Evolutionary conservation across 2,329 filamentous ascomycete genomes (phyloP).

Genomic region (Eutypella sp.): DNA sequence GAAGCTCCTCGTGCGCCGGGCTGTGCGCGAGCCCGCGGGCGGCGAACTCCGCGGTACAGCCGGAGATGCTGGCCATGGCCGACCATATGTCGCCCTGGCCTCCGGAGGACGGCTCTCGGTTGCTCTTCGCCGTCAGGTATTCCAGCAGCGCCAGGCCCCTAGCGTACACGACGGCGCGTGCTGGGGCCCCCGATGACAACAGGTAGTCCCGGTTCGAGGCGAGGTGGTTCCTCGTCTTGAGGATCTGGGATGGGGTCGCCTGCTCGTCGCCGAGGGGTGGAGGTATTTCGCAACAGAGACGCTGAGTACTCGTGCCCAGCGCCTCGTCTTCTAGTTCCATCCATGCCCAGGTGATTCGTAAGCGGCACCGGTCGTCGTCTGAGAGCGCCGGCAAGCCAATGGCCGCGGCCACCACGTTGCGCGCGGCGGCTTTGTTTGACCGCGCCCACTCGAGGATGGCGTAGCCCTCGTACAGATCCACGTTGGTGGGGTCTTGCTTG

Average conservation of each 20-base stretch:
- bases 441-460: conserved; percentile 63
- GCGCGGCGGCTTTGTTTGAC: conserved; percentile 52
- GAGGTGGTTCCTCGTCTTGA: conserved; percentile 52
- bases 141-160: conserved; percentile 61
- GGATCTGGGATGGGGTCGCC: conserved; percentile 34
- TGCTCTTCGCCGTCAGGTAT: conserved; percentile 52
- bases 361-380: conserved; percentile 24
- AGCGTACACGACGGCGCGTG: conserved; percentile 49
- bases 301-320: conserved; percentile 28
- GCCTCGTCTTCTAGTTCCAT: conserved; percentile 48
- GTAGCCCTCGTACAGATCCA: conserved; percentile 74
- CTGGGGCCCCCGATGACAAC: conserved; percentile 43
- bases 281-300: conserved; percentile 35
- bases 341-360: conserved; percentile 65
- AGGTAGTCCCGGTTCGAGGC: conserved; percentile 49
- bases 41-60: conserved; percentile 38
- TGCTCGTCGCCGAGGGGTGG: conserved; percentile 12
- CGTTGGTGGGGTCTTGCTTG: conserved; percentile 59
- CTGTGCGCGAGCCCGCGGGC: conserved; percentile 29
- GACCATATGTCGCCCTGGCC: conserved; percentile 52
- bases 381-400: conserved; percentile 32
- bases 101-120: conserved; percentile 38
- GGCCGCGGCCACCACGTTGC: conserved; percentile 63
- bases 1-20: conserved; percentile 54
- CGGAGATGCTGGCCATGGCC: conserved; percentile 38